Base-by-base conservation (phyloP, 2,329 filamentous ascomycete genomes). In the Aaosphaeria arxii region DNA sequence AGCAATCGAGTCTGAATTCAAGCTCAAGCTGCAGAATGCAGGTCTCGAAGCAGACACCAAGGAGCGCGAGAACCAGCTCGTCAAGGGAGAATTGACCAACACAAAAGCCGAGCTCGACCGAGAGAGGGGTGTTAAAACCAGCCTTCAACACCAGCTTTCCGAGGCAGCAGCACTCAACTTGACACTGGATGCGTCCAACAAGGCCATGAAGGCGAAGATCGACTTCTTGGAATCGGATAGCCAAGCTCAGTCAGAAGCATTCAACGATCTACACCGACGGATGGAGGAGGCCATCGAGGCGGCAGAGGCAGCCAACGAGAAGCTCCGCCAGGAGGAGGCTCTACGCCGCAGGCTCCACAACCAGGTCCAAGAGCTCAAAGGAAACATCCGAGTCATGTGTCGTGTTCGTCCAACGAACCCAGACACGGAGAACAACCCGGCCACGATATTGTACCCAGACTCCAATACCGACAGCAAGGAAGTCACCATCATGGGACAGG, bases 381-480 rank as follows among this genome's bases (percentile, higher is more conserved):
- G 94, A 61, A 99, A 99, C 66, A 99, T 99, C 62, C 87, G 94
- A 17, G 94, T 99, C 56, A 99, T 99, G 83, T 97, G 92, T 65
- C 85, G 94, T 66, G 92, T 97, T 30, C 86, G 95, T 38, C 94
- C 94, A 1, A 76, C 86, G 0, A 75, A 88, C 24, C 62, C 47
- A 51, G 77, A 76, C 28, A 70, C 74, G 1, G 85, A 88, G 48
- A 71, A 72, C 6, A 78, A 84, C 28, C 77, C 83, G 9, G 90
- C 92, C 3, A 81, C 83, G 44, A 88, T 97, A 54, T 78, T 81
- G 2, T 96, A 89, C 56, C 91, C 92, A 0, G 87, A 97, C 57
- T 68, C 75, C 33, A 82, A 88, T 11, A 89, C 89, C 50, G 94
- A 95, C 29, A 88, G 87, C 40, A 89, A 91, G 47, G 91, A 96